Conservation (phyloP, 306 rosid species). For the Sicyos baderoa region DNA sequence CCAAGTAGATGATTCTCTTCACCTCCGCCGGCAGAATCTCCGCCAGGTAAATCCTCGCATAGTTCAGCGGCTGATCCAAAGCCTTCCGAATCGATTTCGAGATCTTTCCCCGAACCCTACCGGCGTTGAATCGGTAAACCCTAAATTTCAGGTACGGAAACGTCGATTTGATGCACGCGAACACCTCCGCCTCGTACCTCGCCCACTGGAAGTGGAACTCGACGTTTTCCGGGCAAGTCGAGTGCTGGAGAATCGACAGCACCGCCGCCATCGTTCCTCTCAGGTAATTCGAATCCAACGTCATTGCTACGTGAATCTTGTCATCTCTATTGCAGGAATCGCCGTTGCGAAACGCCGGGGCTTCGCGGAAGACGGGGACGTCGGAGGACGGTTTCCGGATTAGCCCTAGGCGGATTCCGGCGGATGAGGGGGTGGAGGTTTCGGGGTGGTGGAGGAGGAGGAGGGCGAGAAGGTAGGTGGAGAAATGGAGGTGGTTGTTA, state of each 20-base stretch:
- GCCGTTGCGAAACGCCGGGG: conserved; percentile 60
- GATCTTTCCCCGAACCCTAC: conserved; percentile 59
- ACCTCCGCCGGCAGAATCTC: conserved; percentile 57
- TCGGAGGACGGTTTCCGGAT: conserved; percentile 37
- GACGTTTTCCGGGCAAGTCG: conserved; percentile 59
- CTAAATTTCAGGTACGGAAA: conserved; percentile 69
- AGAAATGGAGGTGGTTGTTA: conserved; percentile 18
- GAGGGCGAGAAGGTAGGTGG: conserved; percentile 34
- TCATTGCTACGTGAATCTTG: conserved; percentile 68
- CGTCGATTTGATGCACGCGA: conserved; percentile 56
- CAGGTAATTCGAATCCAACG: conserved; percentile 74
- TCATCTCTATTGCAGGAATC: conserved; percentile 33
- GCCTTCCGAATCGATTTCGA: conserved; percentile 76
- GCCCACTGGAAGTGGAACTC: conserved; percentile 80
- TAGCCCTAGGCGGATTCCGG: conserved; percentile 37
- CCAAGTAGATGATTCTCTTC: conserved; percentile 55
- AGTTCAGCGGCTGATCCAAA: conserved; percentile 74
- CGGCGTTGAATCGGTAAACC: conserved; percentile 54
- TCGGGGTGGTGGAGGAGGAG: conserved; percentile 34
- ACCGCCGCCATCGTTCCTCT: conserved; percentile 82
- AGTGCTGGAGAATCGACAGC: conserved; percentile 58
- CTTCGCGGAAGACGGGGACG: conserved; percentile 53
- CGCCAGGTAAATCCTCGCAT: conserved; percentile 65
- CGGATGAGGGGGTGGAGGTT: not conserved
- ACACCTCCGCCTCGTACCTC: conserved; percentile 45